These are phyloP conservation scores for Glarea lozoyensis DNA, from an alignment of 495 filamentous ascomycete species.

Conservation along the genomic window DNA sequence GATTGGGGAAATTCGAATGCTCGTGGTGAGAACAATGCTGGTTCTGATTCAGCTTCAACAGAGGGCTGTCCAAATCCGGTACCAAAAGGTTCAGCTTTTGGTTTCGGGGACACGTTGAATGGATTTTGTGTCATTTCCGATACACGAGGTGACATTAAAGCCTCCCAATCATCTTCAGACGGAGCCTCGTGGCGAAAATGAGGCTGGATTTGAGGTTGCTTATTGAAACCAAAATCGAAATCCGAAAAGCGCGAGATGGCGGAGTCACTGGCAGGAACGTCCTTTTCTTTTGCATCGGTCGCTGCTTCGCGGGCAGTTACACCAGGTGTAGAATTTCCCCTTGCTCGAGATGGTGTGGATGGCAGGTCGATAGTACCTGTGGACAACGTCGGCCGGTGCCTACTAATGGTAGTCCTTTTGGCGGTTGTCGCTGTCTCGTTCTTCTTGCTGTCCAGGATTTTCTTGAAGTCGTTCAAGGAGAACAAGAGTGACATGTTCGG, in stretches of 20 bases:
- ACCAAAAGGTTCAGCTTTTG: too few species aligned
- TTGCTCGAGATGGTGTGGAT: constrained; percentile 12
- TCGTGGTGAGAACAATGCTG: constrained; percentile 35
- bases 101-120: constrained; percentile 17
- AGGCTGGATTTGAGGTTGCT: not conserved
- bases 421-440: constrained; percentile 20
- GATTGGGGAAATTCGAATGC: constrained; percentile 41
- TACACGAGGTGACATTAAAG: constrained; percentile 40
- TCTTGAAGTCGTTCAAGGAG: constrained; percentile 87
- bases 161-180: constrained; percentile 16
- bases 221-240: constrained; percentile 20
- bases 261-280: constrained; percentile 1
- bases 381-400: constrained; percentile 43
- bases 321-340: constrained; percentile 19
- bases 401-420: constrained; percentile 29
- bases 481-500: constrained; percentile 99
- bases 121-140: constrained; percentile 47
- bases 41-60: constrained; percentile 8
- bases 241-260: constrained; percentile 4
- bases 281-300: not conserved
- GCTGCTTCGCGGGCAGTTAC: constrained; percentile 9
- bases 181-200: not conserved
- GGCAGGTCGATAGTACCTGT: constrained; percentile 35
- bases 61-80: too few species aligned
- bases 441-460: constrained; percentile 47